Percentiles rank a stretch among this genome's conserved stretches.
phyloP scores from a whole-genome alignment of 2,329 filamentous ascomycete genomes.

The Ophiostoma triangulosporum region DNA sequence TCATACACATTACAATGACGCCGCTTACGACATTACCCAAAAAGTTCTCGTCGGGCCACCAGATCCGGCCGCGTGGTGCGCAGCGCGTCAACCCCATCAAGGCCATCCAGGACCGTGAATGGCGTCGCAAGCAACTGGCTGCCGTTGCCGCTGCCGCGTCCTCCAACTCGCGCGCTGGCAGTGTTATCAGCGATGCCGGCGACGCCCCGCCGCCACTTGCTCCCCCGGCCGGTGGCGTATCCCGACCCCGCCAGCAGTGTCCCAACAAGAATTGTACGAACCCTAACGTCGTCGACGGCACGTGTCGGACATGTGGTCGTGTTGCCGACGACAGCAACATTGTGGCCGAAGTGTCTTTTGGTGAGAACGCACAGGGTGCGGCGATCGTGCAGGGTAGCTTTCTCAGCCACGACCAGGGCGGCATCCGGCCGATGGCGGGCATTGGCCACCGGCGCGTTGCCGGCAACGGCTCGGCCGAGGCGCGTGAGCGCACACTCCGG shows the following conservation, averaged over 20 bases:
- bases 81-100: constrained; percentile 32
- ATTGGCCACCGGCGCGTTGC: constrained; percentile 47
- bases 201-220: background rate
- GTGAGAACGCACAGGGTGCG: constrained; percentile 72
- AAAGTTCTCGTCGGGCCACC: constrained; percentile 14
- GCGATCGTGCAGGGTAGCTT: constrained; percentile 85
- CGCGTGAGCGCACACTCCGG: constrained; percentile 46
- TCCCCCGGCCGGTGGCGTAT: constrained; percentile 11
- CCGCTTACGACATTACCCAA: constrained; percentile 15
- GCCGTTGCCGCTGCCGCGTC: constrained; percentile 12
- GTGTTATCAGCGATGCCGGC: constrained; percentile 5
- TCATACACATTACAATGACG: constrained; percentile 3
- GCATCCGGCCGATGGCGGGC: constrained; percentile 50
- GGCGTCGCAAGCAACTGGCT: constrained; percentile 27
- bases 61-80: constrained; percentile 15
- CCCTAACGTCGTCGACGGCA: constrained; percentile 48
- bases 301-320: constrained; percentile 74
- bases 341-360: constrained; percentile 82
- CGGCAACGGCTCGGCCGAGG: constrained; percentile 38
- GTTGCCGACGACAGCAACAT: constrained; percentile 79
- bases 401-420: constrained; percentile 73
- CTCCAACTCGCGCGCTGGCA: constrained; percentile 2
- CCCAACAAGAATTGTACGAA: constrained; percentile 48
- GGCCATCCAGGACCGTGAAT: constrained; percentile 38
- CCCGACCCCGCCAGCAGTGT: constrained; percentile 27